These are phyloP conservation scores for Candida silvicultrix DNA, from an alignment of 805 yeast genomes.

Conservation along the genomic window DNA sequence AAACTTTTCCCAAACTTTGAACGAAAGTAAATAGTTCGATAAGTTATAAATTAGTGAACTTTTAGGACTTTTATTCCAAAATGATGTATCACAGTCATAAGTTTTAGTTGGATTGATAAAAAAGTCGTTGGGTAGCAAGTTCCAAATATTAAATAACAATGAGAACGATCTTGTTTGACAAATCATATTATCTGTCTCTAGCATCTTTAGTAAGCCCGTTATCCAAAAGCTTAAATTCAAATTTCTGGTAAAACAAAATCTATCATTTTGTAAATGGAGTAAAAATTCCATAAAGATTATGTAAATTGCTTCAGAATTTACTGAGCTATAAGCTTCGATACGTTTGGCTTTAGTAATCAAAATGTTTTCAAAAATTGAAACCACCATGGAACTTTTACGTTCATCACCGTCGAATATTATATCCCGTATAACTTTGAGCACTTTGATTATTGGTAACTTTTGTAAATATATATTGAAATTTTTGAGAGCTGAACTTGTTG, in stretches of 20 bases:
- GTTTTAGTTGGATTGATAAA: neutral
- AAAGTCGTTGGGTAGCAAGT: slow-evolving; percentile 42
- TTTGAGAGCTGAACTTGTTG: slow-evolving; percentile 6
- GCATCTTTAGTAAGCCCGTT: slow-evolving; percentile 48
- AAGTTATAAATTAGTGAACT: slow-evolving; percentile 36
- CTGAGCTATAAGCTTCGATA: slow-evolving; percentile 30
- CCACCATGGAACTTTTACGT: slow-evolving; percentile 1
- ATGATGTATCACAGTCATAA: neutral
- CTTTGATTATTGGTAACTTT: slow-evolving; percentile 8
- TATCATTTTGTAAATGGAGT: slow-evolving; percentile 10
- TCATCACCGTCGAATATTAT: slow-evolving; percentile 4
- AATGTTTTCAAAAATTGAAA: slow-evolving; percentile 23
- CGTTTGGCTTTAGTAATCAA: slow-evolving; percentile 28
- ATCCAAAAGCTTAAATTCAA: slow-evolving; percentile 80
- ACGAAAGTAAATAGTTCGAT: slow-evolving; percentile 47
- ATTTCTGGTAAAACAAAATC: slow-evolving; percentile 2
- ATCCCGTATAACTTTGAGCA: slow-evolving; percentile 6
- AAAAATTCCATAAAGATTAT: slow-evolving; percentile 27
- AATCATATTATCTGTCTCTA: slow-evolving; percentile 56
- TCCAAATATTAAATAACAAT: slow-evolving; percentile 71
- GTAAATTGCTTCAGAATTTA: slow-evolving; percentile 35
- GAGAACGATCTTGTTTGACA: slow-evolving; percentile 59
- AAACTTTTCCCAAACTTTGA: slow-evolving; percentile 44
- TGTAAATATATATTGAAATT: slow-evolving; percentile 3
- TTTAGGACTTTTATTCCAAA: neutral